Evolutionary conservation across 2,329 filamentous ascomycete species (phyloP), one percentile per base, ranked within the genome.

Genomic region (Diaporthe citri): DNA sequence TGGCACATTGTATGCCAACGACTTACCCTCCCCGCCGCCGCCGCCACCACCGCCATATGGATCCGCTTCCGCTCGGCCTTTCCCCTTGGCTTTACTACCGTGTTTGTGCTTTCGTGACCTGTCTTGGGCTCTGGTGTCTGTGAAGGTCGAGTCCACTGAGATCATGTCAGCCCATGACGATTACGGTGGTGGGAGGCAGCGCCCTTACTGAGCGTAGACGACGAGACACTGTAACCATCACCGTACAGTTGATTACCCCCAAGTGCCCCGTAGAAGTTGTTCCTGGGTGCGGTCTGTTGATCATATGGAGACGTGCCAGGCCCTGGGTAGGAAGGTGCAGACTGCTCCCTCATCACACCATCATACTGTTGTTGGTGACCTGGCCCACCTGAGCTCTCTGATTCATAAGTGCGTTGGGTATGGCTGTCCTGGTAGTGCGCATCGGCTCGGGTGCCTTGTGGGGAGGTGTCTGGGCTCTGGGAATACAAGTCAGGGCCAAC

Each of bases 61-160:
- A 67, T 67, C 60, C 28, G 39, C 4, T 59, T 75, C 59, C 69
- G 70, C 46, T 5, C 34, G 43, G 46, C 43, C 22, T 56, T 64
- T 72, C 7, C 71, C 71, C 31, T 72, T 72, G 8, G 46, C 12
- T 34, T 72, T 72, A 28, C 64, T 28, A 4, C 48, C 17, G 22
- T 64, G 71, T 34, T 72, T 72, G n/a, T 64, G 57, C 51, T 64
- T 64, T 64, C 71, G 59, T 72, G 71, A 55, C 34, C 13, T 64
- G 22, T 64, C 71, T 36, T 25, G 48, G 5, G n/a, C 5, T 12
- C 51, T 69, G n/a, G 7, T 55, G 48, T 69, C 64, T 55, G 46
- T 6, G 4, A 25, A 55, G 64, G 22, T 25, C 13, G 64, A 7
- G 34, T 52, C 48, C 64, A 41, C 48, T 69, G 46, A 55, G 48